phyloP scores from a whole-genome alignment of 257 asterid species.

The Forsythia viridissima region DNA sequence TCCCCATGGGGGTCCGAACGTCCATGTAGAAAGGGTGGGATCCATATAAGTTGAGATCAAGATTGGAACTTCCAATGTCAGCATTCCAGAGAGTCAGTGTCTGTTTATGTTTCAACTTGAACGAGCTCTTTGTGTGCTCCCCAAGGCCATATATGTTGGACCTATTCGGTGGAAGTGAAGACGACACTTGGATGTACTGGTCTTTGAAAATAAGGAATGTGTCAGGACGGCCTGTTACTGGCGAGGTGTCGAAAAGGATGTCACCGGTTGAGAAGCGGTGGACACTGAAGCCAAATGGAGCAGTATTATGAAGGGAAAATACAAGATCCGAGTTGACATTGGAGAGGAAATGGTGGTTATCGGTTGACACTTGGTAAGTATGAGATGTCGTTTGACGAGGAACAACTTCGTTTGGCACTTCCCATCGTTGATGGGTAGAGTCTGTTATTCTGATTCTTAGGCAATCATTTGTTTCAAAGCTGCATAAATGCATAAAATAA shows the following conservation, averaged over 20 bases:
- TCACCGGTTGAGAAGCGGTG: slow-evolving; percentile 40
- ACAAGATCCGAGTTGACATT: slow-evolving; percentile 32
- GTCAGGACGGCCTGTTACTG: slow-evolving; percentile 18
- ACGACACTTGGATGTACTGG: slow-evolving; percentile 52
- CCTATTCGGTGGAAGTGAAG: slow-evolving; percentile 32
- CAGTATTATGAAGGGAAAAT: slow-evolving; percentile 39
- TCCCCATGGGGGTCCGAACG: slow-evolving; percentile 19
- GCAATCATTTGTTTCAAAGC: slow-evolving; percentile 34
- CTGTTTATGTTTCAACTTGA: slow-evolving; percentile 38
- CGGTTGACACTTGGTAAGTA: neutral
- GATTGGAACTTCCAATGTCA: slow-evolving; percentile 34
- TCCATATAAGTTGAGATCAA: slow-evolving; percentile 45
- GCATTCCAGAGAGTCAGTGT: slow-evolving; percentile 52
- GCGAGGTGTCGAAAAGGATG: slow-evolving; percentile 39
- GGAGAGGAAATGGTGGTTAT: slow-evolving; percentile 10
- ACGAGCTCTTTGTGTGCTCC: slow-evolving; percentile 46
- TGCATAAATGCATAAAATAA: slow-evolving; percentile 6
- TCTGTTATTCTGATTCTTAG: slow-evolving; percentile 44
- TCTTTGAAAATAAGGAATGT: slow-evolving; percentile 43
- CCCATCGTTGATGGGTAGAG: slow-evolving; percentile 41
- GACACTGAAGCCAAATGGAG: slow-evolving; percentile 42
- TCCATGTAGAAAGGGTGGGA: slow-evolving; percentile 55
- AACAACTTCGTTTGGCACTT: slow-evolving; percentile 38
- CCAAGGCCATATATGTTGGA: slow-evolving; percentile 50
- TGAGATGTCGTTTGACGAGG: slow-evolving; percentile 23